A percentile compares a stretch with the other conserved stretches of the same genome.
Conservation (phyloP, 1,284 basidiomycete genomes). For the Afroboletus lepidellus region DNA sequence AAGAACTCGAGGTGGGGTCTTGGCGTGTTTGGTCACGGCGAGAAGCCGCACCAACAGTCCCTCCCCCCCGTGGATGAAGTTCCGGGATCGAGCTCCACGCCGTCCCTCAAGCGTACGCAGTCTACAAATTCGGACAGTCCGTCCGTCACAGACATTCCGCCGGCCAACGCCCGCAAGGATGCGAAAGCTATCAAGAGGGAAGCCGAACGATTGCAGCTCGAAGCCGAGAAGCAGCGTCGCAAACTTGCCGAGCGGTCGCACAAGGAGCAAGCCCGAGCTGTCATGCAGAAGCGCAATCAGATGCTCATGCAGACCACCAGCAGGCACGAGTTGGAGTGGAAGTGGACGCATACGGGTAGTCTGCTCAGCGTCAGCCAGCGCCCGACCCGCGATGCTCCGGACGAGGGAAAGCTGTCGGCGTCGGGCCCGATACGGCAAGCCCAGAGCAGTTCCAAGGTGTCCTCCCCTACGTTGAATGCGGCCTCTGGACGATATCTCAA, state of each 20-base stretch:
- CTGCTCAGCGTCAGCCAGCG: constrained; percentile 37
- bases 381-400: constrained; percentile 35
- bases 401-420: constrained; percentile 49
- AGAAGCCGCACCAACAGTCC: constrained; percentile 59
- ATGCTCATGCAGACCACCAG: constrained; percentile 59
- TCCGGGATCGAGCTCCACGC: constrained; percentile 51
- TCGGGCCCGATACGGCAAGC: constrained; percentile 62
- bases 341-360: constrained; percentile 40
- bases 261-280: constrained; percentile 88
- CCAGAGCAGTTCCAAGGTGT: constrained; percentile 37
- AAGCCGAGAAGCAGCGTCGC: constrained; percentile 87
- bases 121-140: constrained; percentile 76
- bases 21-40: constrained; percentile 72
- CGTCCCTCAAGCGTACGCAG: constrained; percentile 82
- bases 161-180: constrained; percentile 51
- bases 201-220: constrained; percentile 78
- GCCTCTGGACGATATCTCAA: constrained; percentile 56
- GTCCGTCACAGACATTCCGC: constrained; percentile 55
- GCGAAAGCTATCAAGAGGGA: constrained; percentile 90
- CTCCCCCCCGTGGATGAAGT: constrained; percentile 75
- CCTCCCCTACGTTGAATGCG: constrained; percentile 50
- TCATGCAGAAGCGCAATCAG: constrained; percentile 89
- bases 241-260: constrained; percentile 72
- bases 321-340: constrained; percentile 60
- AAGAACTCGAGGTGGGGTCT: constrained; percentile 65